These are phyloP conservation scores for Kwoniella heveanensis DNA, from an alignment of 768 basidiomycete species.

Conservation along the genomic window DNA sequence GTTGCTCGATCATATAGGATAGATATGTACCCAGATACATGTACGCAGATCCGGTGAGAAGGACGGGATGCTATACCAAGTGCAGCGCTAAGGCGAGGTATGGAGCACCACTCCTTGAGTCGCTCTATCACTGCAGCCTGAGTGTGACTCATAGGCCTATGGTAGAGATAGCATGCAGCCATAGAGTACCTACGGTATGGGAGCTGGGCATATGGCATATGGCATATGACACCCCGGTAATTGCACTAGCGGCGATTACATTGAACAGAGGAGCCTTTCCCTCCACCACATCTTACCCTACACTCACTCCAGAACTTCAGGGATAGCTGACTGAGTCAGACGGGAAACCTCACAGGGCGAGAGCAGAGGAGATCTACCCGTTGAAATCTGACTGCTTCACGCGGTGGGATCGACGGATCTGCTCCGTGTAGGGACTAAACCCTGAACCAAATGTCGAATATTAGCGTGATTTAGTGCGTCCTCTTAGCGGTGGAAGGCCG, in stretches of 20 bases:
- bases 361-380: not conserved
- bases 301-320: not conserved
- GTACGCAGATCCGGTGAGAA: no score
- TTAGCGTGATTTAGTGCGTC: not conserved
- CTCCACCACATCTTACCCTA: no score
- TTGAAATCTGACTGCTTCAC: not conserved
- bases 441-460: not conserved
- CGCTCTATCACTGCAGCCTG: no score
- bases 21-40: no score
- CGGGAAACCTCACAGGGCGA: not conserved
- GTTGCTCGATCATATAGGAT: not conserved
- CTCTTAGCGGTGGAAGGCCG: no score
- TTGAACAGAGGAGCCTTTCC: no score
- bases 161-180: not conserved
- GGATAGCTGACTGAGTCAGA: not conserved
- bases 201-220: not conserved
- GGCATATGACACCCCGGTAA: slow-evolving; percentile 1
- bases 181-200: no score
- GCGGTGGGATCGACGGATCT: not conserved
- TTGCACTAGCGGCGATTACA: not conserved
- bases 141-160: no score
- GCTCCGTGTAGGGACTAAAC: no score
- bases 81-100: no score
- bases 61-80: no score
- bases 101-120: no score